Evolutionary conservation across 148 eudicot species (phyloP).

Genomic region (Drosera capensis): DNA sequence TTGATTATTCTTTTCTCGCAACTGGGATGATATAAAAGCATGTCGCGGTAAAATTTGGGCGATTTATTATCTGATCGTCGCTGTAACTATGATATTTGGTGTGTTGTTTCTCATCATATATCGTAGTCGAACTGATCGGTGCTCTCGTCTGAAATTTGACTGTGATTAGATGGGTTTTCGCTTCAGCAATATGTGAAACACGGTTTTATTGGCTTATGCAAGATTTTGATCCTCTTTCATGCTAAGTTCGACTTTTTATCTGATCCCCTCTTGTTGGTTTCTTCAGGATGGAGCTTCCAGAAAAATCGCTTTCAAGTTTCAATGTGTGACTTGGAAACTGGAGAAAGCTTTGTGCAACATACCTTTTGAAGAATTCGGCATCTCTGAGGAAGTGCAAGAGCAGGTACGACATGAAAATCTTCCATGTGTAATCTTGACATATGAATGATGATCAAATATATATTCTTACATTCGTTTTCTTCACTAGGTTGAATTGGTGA

Average conservation of each 20-base stretch:
- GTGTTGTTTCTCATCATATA: too few relatives aligned
- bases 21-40: too few relatives aligned
- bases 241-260: conserved; percentile 4
- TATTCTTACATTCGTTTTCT: conserved; percentile 4
- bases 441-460: conserved; percentile 2
- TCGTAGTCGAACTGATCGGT: too few relatives aligned
- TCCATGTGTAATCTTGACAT: neutral
- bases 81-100: too few relatives aligned
- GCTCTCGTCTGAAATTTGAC: too few relatives aligned
- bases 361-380: conserved; percentile 53
- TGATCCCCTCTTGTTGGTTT: conserved; percentile 8
- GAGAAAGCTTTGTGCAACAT: conserved; percentile 65
- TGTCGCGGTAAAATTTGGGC: too few relatives aligned
- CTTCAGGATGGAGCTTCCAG: conserved; percentile 62
- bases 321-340: conserved; percentile 80
- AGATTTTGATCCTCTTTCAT: neutral
- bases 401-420: conserved; percentile 35
- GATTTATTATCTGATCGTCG: too few relatives aligned
- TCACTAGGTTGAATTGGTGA: conserved; percentile 88
- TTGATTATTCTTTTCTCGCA: too few relatives aligned
- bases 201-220: neutral
- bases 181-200: too few relatives aligned
- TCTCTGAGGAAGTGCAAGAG: conserved; percentile 92
- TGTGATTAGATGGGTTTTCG: too few relatives aligned
- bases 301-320: conserved; percentile 73